A percentile compares a stretch with the other conserved stretches of the same genome.
Evolutionary conservation across 768 basidiomycete species (phyloP).

Genomic region (Auricularia sp.): DNA sequence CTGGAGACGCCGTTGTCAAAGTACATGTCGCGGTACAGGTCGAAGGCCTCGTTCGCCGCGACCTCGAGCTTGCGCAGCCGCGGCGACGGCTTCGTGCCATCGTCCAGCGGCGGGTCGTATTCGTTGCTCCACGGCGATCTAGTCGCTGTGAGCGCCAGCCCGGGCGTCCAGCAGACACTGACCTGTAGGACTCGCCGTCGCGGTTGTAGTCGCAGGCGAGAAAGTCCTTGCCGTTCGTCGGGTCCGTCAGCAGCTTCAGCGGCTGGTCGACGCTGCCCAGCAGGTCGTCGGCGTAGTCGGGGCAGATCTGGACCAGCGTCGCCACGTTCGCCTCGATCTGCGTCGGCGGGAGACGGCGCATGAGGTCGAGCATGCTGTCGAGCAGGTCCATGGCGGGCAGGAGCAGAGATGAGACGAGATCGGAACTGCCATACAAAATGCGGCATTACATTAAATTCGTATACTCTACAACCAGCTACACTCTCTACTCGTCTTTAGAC

Average conservation of each 20-base stretch:
- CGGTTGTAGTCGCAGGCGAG: slow-evolving; percentile 90
- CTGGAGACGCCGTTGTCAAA: slow-evolving; percentile 97
- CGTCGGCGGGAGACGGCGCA: slow-evolving; percentile 91
- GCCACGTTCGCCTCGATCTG: slow-evolving; percentile 80
- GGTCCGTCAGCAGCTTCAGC: slow-evolving; percentile 70
- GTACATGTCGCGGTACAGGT: slow-evolving; percentile 97
- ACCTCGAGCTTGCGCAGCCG: slow-evolving; percentile 88
- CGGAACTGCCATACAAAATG: too few species aligned
- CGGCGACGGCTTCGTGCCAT: slow-evolving; percentile 76
- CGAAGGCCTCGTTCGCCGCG: slow-evolving; percentile 91
- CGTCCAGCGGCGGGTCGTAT: slow-evolving; percentile 83
- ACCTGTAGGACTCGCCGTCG: slow-evolving; percentile 88
- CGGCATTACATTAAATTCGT: too few species aligned
- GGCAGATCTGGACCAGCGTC: slow-evolving; percentile 70
- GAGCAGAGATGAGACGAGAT: neutral
- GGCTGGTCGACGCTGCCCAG: slow-evolving; percentile 93
- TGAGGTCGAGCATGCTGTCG: slow-evolving; percentile 90
- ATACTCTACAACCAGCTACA: too few species aligned
- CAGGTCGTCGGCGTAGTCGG: slow-evolving; percentile 92
- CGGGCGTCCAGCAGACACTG: slow-evolving; percentile 16
- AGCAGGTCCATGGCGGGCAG: slow-evolving; percentile 43
- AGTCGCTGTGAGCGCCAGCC: neutral
- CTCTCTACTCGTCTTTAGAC: neutral
- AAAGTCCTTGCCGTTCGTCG: slow-evolving; percentile 75
- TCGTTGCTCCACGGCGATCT: slow-evolving; percentile 99